phyloP scores from a whole-genome alignment of 495 filamentous ascomycete species.

The Xylaria longipes region DNA sequence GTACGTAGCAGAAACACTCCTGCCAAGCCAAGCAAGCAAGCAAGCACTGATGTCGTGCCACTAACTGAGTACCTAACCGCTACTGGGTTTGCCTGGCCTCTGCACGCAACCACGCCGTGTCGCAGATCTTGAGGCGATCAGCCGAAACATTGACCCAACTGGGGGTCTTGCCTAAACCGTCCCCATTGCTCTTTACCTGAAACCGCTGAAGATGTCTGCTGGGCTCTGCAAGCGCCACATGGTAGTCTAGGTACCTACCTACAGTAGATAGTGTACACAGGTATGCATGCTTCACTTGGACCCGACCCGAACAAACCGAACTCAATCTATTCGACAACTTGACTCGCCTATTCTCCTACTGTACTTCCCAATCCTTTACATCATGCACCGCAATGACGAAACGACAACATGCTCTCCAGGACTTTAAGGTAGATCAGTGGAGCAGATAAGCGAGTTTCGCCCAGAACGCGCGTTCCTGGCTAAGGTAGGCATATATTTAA shows the following conservation, averaged over 20 bases:
- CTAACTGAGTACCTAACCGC: constrained; percentile 7
- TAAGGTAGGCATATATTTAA: neutral
- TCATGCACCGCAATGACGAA: neutral
- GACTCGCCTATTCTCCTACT: neutral
- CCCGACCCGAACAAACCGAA: constrained; percentile 6
- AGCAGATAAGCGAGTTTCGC: neutral
- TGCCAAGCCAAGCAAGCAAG: neutral
- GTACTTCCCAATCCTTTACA: neutral
- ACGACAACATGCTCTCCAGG: neutral
- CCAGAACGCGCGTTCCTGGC: constrained; percentile 1
- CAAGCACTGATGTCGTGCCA: neutral
- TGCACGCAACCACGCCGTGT: neutral
- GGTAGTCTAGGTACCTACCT: neutral
- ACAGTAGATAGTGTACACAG: neutral
- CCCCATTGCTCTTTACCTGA: neutral
- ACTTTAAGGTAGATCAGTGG: constrained; percentile 7
- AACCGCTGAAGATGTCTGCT: neutral
- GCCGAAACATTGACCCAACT: constrained; percentile 10
- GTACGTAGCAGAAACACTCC: neutral
- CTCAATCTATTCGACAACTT: neutral
- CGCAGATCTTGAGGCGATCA: constrained; percentile 21
- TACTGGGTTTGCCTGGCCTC: neutral
- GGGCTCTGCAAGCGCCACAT: neutral
- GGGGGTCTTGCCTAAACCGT: neutral
- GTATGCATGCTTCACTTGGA: neutral